phyloP scores from a whole-genome alignment of 139 green algal genomes.

The Picochlorum sp. region DNA sequence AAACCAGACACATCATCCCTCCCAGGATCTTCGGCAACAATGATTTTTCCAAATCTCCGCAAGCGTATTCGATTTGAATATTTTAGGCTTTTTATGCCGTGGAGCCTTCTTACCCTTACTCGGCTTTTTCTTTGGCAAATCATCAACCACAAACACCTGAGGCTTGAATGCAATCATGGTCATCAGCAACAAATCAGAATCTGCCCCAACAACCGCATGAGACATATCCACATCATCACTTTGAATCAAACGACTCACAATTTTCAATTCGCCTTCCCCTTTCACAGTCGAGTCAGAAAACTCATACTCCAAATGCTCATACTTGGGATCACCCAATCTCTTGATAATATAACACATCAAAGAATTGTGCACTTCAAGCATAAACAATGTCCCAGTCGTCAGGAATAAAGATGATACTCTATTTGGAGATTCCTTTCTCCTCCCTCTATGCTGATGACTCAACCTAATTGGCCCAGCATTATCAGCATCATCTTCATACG shows the following conservation, averaged over 20 bases:
- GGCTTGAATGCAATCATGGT: slow-evolving; percentile 30
- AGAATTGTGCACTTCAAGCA: slow-evolving; percentile 58
- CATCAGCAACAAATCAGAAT: slow-evolving; percentile 80
- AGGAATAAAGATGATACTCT: slow-evolving; percentile 20
- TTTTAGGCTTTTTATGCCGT: background rate
- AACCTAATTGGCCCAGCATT: background rate
- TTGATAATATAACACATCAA: slow-evolving; percentile 57
- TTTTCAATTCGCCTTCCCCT: slow-evolving; percentile 88
- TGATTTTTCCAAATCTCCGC: slow-evolving; percentile 17
- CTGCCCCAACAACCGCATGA: slow-evolving; percentile 57
- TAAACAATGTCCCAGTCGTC: slow-evolving; percentile 58
- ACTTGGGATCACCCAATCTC: slow-evolving; percentile 27
- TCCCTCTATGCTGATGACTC: background rate
- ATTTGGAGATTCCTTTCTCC: background rate
- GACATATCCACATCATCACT: slow-evolving; percentile 3
- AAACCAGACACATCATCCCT: slow-evolving; percentile 8
- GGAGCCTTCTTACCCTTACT: background rate
- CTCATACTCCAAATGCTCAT: slow-evolving; percentile 55
- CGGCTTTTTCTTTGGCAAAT: background rate
- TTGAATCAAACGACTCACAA: slow-evolving; percentile 58
- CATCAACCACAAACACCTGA: slow-evolving; percentile 8
- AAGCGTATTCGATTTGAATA: slow-evolving; percentile 13
- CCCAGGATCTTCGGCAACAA: slow-evolving; percentile 5
- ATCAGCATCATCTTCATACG: background rate
- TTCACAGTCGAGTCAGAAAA: slow-evolving; percentile 68